Evolutionary conservation across 2,329 filamentous ascomycete species (phyloP), one percentile per base, ranked within the genome.

Genomic region (Scedosporium aurantiacum): DNA sequence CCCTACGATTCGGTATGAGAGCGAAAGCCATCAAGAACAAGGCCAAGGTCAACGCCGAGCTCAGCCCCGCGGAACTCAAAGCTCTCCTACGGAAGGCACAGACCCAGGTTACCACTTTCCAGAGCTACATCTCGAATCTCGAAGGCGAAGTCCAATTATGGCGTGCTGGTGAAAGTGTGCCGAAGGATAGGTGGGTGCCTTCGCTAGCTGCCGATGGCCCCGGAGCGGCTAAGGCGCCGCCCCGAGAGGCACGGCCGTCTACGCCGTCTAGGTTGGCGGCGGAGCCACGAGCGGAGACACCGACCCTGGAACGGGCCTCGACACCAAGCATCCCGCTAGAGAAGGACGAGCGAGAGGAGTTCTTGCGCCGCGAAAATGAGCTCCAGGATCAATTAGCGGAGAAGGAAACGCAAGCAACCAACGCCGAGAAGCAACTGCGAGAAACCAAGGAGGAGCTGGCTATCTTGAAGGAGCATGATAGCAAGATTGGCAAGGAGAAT

Each of bases 1-100:
- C 94, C 0, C 77, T 99, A 63, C 85, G 92, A 55, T 99, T 97
- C 71, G 94, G 94, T 79, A 95, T 94, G 76, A 83, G 94, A 72
- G 94, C 94, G 62, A 99, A 99, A 80, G 90, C 91, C 0, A 99
- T 99, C 79, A 97, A 97, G 87, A 97, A 97, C 80, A 97, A 97
- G 82, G 94, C 94, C 75, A 99, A 97, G 87, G 89, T 99, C 82
- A 99, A 99, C 72, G 92, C 93, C 55, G 94, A 99, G 75, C 84
- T 99, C 69, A 97, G 93, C 70, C 94, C 94, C 55, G 86, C 91
- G 12, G 94, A 99, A 75, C 85, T 99, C 79, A 99, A 97, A 77
- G 82, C 86, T 58, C 82, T 97, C 70, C 85, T 99, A 72, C 92
- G 90, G 76, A 96, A 96, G 75, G 91, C 91, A 14, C 92, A 96